Percentiles rank a stretch among this genome's conserved stretches.
phyloP scores from a whole-genome alignment of 495 filamentous ascomycete genomes.

The Podospora fimiseda region DNA sequence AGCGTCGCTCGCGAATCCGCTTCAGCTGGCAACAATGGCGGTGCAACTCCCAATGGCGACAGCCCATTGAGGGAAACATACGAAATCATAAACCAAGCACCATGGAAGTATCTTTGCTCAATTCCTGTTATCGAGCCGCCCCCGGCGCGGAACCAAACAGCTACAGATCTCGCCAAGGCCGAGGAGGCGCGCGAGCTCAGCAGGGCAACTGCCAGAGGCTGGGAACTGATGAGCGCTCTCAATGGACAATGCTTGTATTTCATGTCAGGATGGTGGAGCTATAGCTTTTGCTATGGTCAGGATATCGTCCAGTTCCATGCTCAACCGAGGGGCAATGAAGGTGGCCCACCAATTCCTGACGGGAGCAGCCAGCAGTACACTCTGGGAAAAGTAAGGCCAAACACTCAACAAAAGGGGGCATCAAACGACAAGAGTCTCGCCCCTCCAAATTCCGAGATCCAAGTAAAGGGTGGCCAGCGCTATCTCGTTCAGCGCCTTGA shows the following conservation, averaged over 20 bases:
- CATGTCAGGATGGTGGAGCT: slow-evolving; percentile 92
- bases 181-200: slow-evolving; percentile 82
- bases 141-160: slow-evolving; percentile 50
- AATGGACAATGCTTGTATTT: slow-evolving; percentile 87
- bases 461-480: slow-evolving; percentile 73
- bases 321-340: slow-evolving; percentile 54
- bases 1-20: slow-evolving; percentile 27
- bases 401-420: slow-evolving; percentile 23
- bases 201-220: slow-evolving; percentile 74
- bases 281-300: slow-evolving; percentile 87
- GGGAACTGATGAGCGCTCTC: slow-evolving; percentile 84
- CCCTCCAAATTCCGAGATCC: slow-evolving; percentile 57
- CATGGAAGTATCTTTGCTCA: slow-evolving; percentile 72
- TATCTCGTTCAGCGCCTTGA: slow-evolving; percentile 86
- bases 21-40: slow-evolving; percentile 10
- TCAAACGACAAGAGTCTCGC: slow-evolving; percentile 26
- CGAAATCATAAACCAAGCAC: slow-evolving; percentile 65
- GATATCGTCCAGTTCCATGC: slow-evolving; percentile 91
- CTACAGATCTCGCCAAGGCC: slow-evolving; percentile 55
- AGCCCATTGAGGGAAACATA: slow-evolving; percentile 46
- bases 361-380: slow-evolving; percentile 70
- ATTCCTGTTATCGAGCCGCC: slow-evolving; percentile 63
- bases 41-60: slow-evolving; percentile 10
- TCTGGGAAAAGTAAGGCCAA: slow-evolving; percentile 51
- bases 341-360: slow-evolving; percentile 67